Conservation (phyloP, 495 filamentous ascomycete species). For the Melanomma pulvis-pyrius region DNA sequence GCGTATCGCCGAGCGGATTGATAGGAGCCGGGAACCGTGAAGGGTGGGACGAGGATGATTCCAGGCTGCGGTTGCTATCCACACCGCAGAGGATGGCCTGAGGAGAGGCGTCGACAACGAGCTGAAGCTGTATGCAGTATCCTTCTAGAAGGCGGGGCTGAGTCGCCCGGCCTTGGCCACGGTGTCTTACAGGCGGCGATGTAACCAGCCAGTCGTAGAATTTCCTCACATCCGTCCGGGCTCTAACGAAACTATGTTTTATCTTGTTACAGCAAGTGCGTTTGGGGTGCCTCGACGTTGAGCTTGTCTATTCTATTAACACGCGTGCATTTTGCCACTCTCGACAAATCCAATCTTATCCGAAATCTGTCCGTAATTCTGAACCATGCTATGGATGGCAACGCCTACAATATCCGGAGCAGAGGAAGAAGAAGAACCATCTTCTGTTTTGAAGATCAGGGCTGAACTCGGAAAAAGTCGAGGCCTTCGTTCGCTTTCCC, state of each 20-base stretch:
- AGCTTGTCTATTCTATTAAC: background rate
- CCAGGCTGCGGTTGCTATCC: background rate
- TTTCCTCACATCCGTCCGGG: background rate
- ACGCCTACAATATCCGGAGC: too few species aligned
- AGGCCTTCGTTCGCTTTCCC: too few species aligned
- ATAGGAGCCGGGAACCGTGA: background rate
- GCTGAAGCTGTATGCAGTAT: background rate
- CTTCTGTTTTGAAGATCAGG: too few species aligned
- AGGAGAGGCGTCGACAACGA: background rate
- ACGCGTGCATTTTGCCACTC: too few species aligned
- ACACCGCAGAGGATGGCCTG: background rate
- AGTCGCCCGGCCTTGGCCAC: background rate
- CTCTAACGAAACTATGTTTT: background rate
- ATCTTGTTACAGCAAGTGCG: background rate
- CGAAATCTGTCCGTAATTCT: too few species aligned
- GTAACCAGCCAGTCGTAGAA: constrained; percentile 9
- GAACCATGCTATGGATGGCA: too few species aligned
- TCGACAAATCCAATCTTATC: too few species aligned
- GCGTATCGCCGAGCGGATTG: background rate
- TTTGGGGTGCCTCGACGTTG: background rate
- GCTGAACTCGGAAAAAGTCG: too few species aligned
- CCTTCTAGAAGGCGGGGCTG: background rate
- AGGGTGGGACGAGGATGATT: background rate
- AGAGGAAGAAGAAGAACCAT: too few species aligned
- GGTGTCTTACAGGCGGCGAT: constrained; percentile 6